Evolutionary conservation across 75 land plant genomes (phyloP), one percentile per base, ranked within the genome.

Genomic region (Larix kaempferi): DNA sequence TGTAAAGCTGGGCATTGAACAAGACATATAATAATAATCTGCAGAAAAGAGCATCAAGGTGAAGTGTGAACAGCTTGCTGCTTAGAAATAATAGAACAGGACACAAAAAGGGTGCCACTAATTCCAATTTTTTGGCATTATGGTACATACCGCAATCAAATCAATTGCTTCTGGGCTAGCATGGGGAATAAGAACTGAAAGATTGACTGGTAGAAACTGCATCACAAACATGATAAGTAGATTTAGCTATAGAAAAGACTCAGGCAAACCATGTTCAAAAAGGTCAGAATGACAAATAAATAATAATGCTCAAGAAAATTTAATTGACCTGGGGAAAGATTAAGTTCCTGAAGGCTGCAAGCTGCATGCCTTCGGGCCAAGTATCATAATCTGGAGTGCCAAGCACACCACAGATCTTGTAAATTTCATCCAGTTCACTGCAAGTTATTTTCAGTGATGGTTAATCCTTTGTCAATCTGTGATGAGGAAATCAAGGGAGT

Each of bases 111-210:
- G 4, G n/a, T 3, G 3, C 75, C 75, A 77, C 14, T 35, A 29
- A 23, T 59, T 33, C 22, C 41, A 27, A 77, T 73, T 27, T 41
- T 71, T 35, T 1, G 3, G 29, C 39, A n/a, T 19, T 35, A 71
- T 26, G 39, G 41, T 37, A 72, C 76, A 55, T 77, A 94, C 97
- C 91, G 27, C 57, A 27, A 95, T 95, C 61, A 95, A 85, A 79
- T 94, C 91, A 77, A 94, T 79, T 49, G 98, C 98, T 79, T 90
- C 93, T 55, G 77, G 52, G 82, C 98, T 95, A 54, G 98, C 98
- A 84, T 78, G 82, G 2, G 98, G 98, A 71, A 95, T 84, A 23
- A 90, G 63, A 14, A 81, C 78, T 29, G 91, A 76, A 22, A 95
- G 88, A 76, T 80, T 80, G 13, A 86, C 73, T 25, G 91, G 87